Conservation (phyloP, 495 filamentous ascomycete species). For the Aspergillus coremiiformis region DNA sequence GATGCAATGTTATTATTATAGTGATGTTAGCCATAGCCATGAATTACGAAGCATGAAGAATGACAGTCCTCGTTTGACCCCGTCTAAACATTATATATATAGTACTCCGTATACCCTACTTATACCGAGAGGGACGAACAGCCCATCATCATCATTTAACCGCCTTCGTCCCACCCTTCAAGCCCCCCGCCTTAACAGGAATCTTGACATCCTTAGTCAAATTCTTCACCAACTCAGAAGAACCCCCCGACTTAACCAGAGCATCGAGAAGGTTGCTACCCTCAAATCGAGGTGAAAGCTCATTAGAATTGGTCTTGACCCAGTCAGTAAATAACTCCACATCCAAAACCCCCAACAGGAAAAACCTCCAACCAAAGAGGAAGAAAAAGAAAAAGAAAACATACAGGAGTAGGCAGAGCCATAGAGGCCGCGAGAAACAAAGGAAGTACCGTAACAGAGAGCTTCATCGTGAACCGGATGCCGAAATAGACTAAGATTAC, state of each 20-base stretch:
- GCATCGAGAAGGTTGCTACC: not conserved
- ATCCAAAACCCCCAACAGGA: no score
- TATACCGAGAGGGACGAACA: no score
- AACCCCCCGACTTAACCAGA: not conserved
- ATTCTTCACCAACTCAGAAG: not conserved
- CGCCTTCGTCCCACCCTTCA: not conserved
- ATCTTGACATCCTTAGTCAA: not conserved
- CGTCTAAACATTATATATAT: not conserved
- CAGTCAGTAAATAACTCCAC: no score
- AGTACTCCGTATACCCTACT: no score
- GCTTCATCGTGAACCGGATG: conserved; percentile 9
- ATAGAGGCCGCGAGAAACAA: conserved; percentile 2
- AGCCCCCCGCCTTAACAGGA: not conserved
- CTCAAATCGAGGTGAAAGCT: not conserved
- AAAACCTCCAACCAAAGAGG: no score
- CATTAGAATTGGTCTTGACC: not conserved
- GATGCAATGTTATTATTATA: not conserved
- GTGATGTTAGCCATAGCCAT: not conserved
- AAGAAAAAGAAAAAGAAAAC: not conserved
- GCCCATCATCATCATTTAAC: no score
- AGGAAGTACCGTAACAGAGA: conserved; percentile 3
- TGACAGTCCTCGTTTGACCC: not conserved
- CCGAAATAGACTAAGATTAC: not conserved
- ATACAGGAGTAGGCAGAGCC: conserved; percentile 10
- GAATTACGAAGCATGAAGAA: not conserved